phyloP scores from a whole-genome alignment of 192 early-diverging fungal genomes.

The Coemansia erecta region DNA sequence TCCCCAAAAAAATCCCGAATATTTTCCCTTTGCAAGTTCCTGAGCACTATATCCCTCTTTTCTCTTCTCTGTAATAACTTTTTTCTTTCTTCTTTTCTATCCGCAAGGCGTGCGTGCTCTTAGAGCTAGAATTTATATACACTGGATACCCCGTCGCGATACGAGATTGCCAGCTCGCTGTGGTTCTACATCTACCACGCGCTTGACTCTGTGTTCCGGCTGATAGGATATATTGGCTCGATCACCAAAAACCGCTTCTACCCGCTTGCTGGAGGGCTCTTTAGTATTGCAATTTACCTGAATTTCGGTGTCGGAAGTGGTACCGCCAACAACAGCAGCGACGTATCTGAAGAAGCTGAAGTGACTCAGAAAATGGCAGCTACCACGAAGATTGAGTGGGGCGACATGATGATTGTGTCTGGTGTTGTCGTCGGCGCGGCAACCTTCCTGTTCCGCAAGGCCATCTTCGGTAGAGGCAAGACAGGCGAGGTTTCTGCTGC shows the following conservation, averaged over 20 bases:
- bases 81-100: constrained; percentile 4
- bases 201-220: constrained; percentile 41
- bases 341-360: constrained; percentile 1
- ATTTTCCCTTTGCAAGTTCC: constrained; percentile 8
- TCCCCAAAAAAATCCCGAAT: not conserved
- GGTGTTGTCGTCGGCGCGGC: constrained; percentile 46
- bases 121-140: constrained; percentile 4
- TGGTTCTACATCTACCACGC: constrained; percentile 51
- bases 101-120: not conserved
- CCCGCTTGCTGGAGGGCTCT: constrained; percentile 20
- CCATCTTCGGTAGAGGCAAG: constrained; percentile 35
- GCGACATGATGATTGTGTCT: constrained; percentile 51
- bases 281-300: constrained; percentile 5
- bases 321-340: not conserved
- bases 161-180: constrained; percentile 41
- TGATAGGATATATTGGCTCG: constrained; percentile 23
- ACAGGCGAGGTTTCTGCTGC: constrained; percentile 12
- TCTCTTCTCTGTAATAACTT: constrained; percentile 3
- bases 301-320: constrained; percentile 7
- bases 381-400: constrained; percentile 40
- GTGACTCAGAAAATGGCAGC: constrained; percentile 7
- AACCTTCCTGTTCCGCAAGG: constrained; percentile 51
- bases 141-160: constrained; percentile 38
- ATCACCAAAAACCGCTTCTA: constrained; percentile 21
- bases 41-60: not conserved